Evolutionary conservation across 2,329 filamentous ascomycete species (phyloP).

Genomic region (Fusarium udum): DNA sequence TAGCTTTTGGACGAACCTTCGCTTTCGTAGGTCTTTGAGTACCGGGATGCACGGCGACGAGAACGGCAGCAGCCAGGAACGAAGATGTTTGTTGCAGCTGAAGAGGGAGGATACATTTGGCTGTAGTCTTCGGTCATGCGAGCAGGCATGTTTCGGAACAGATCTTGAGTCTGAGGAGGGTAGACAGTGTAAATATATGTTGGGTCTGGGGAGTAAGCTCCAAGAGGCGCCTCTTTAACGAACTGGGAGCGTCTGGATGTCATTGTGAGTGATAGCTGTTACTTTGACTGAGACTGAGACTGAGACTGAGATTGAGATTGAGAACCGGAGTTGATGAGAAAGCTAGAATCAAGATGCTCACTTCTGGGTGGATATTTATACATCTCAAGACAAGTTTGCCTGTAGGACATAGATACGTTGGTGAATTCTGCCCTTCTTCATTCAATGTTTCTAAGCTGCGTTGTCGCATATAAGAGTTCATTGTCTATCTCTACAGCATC

Average conservation of each 20-base stretch:
- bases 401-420: background rate
- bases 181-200: conserved; percentile 7
- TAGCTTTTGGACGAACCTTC: conserved; percentile 5
- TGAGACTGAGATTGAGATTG: background rate
- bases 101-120: conserved; percentile 5
- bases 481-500: background rate
- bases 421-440: background rate
- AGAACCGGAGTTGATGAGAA: background rate
- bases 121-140: conserved; percentile 2
- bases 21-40: conserved; percentile 1
- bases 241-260: conserved; percentile 14
- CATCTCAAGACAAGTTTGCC: background rate
- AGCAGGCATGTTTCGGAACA: background rate
- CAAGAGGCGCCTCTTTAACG: background rate
- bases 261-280: conserved; percentile 1
- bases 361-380: conserved; percentile 13
- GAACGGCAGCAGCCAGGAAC: conserved; percentile 4
- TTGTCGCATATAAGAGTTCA: background rate
- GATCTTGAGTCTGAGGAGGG: background rate
- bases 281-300: background rate
- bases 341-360: background rate
- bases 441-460: background rate
- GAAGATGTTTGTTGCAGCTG: background rate
- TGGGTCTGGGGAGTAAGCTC: background rate
- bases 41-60: conserved; percentile 14